Conservation (phyloP, 2,329 filamentous ascomycete species). For the Coniochaeta hoffmannii region DNA sequence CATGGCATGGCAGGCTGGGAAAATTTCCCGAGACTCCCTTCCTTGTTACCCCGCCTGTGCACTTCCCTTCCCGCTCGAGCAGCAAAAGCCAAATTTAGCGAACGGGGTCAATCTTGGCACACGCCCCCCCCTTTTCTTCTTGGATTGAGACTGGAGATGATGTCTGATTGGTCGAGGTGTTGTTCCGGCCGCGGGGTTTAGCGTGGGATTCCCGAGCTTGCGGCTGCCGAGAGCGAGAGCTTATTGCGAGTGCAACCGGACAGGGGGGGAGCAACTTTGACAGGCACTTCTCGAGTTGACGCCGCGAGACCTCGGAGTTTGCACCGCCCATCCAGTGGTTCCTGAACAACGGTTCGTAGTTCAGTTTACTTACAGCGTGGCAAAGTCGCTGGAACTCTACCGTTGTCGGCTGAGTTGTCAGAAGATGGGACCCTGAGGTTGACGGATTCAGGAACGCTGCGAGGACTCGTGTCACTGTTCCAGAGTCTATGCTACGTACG, state of each 20-base stretch:
- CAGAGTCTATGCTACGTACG: too few relatives aligned
- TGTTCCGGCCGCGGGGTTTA: neutral
- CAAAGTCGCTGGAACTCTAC: too few relatives aligned
- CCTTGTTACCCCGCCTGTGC: neutral
- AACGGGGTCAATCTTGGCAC: neutral
- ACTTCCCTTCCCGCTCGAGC: neutral
- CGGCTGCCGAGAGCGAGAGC: constrained; percentile 2
- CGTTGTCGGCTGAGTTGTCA: too few relatives aligned
- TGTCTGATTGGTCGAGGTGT: neutral
- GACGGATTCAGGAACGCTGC: too few relatives aligned
- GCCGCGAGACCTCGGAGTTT: neutral
- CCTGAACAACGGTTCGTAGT: too few relatives aligned
- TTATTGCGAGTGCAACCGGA: neutral
- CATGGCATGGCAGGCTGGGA: neutral
- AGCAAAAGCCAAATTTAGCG: neutral
- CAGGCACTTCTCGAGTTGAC: neutral
- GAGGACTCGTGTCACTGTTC: too few relatives aligned
- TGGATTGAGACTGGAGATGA: neutral
- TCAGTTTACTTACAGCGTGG: too few relatives aligned
- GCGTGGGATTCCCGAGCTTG: neutral
- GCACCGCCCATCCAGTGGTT: too few relatives aligned
- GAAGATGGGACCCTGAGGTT: too few relatives aligned
- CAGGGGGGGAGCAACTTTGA: neutral
- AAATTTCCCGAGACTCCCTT: neutral
- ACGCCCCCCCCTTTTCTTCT: neutral